These are phyloP conservation scores for Rhododendron simsii DNA, from an alignment of 148 eudicot genomes.

Conservation along the genomic window DNA sequence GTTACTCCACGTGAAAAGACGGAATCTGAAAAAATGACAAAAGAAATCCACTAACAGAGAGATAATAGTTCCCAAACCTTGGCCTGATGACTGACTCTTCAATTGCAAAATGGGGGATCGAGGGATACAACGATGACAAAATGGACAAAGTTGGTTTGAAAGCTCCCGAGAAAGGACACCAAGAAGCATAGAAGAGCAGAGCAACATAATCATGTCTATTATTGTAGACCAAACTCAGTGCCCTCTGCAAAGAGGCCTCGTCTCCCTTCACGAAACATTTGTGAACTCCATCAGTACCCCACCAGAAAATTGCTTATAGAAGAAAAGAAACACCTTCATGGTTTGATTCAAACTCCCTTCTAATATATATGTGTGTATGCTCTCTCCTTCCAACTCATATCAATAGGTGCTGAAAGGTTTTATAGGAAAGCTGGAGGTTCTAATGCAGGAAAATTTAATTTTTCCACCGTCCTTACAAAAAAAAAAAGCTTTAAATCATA, in stretches of 20 bases:
- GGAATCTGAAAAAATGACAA: background rate
- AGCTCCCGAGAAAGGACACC: constrained; percentile 88
- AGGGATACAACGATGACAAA: constrained; percentile 71
- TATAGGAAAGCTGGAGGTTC: background rate
- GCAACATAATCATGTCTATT: constrained; percentile 58
- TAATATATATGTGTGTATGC: background rate
- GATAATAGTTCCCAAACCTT: constrained; percentile 46
- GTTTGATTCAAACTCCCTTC: background rate
- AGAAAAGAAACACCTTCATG: background rate
- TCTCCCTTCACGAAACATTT: constrained; percentile 52
- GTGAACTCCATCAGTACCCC: constrained; percentile 5
- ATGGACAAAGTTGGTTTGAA: constrained; percentile 70
- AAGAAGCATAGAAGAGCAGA: constrained; percentile 88
- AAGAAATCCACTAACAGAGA: background rate
- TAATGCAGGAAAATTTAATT: background rate
- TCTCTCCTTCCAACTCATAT: background rate
- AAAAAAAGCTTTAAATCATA: too few relatives aligned
- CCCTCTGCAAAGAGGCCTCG: constrained; percentile 75
- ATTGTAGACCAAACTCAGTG: constrained; percentile 49
- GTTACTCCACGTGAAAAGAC: constrained; percentile 7
- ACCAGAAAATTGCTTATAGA: background rate
- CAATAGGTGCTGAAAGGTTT: background rate
- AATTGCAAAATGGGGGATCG: constrained; percentile 81
- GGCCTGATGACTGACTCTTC: constrained; percentile 82
- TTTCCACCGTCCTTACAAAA: background rate